These are phyloP conservation scores for Margaritispora aquatica DNA, from an alignment of 495 filamentous ascomycete species.

Conservation along the genomic window DNA sequence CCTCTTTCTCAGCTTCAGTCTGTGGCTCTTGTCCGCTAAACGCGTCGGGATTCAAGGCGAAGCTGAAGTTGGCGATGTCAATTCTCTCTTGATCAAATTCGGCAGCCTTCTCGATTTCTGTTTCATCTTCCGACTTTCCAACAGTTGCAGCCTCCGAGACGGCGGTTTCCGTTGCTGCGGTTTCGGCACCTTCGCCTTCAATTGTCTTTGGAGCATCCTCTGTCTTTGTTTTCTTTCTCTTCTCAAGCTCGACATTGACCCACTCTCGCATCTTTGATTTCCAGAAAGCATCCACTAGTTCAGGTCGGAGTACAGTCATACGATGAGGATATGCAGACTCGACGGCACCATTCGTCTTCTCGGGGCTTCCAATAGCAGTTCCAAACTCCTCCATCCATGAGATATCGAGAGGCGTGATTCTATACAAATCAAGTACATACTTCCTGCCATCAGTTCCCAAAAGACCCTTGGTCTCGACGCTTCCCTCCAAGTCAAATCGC, in stretches of 20 bases:
- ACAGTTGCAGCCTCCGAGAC: constrained; percentile 22
- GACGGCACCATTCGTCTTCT: constrained; percentile 41
- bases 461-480: constrained; percentile 96
- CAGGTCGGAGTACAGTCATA: constrained; percentile 86
- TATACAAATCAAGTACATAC: constrained; percentile 94
- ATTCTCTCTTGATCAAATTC: constrained; percentile 47
- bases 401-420: constrained; percentile 88
- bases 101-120: constrained; percentile 21
- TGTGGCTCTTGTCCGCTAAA: constrained; percentile 90
- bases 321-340: constrained; percentile 76
- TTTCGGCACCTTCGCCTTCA: constrained; percentile 8
- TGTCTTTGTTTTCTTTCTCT: constrained; percentile 23
- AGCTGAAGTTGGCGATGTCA: constrained; percentile 80
- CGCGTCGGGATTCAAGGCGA: constrained; percentile 90
- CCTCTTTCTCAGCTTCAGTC: constrained; percentile 81
- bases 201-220: constrained; percentile 20
- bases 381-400: constrained; percentile 74
- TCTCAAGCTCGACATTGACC: constrained; percentile 66
- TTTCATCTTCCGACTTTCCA: constrained; percentile 18
- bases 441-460: constrained; percentile 95
- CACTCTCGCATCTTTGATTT: constrained; percentile 82
- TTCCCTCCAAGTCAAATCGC: constrained; percentile 86
- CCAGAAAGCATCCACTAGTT: constrained; percentile 80
- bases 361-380: constrained; percentile 25
- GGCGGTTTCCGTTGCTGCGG: neutral